These are phyloP conservation scores for Phytophthora lateralis DNA, from an alignment of 352 stramenopile species.

Conservation along the genomic window DNA sequence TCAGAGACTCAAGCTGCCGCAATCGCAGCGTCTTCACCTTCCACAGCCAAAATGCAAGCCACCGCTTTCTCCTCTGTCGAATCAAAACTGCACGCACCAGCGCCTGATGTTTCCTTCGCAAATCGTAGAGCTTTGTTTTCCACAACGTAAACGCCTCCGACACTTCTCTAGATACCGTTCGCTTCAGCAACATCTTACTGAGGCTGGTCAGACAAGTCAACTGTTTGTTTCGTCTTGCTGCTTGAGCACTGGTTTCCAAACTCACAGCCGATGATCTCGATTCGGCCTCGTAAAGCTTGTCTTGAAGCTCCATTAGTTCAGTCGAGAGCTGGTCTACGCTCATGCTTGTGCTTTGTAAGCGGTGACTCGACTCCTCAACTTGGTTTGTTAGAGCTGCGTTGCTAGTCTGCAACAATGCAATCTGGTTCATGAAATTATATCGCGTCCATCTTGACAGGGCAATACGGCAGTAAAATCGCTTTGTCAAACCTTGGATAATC, in stretches of 20 bases:
- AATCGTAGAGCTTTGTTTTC: constrained; percentile 15
- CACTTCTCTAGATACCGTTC: constrained; percentile 19
- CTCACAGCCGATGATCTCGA: constrained; percentile 7
- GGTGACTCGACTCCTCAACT: constrained; percentile 14
- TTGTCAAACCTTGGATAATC: constrained; percentile 8
- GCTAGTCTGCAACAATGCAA: constrained; percentile 4
- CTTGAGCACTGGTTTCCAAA: constrained; percentile 2
- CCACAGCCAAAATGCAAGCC: constrained; percentile 34
- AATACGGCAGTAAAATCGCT: constrained; percentile 20
- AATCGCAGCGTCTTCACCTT: constrained; percentile 28
- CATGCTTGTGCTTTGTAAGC: constrained; percentile 14
- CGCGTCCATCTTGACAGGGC: constrained; percentile 35
- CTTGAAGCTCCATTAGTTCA: constrained; percentile 19
- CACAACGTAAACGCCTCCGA: constrained; percentile 30
- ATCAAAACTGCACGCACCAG: constrained; percentile 25
- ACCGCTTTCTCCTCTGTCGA: constrained; percentile 17
- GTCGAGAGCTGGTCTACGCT: constrained; percentile 21
- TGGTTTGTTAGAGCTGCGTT: constrained; percentile 16
- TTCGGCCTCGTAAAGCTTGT: constrained; percentile 23
- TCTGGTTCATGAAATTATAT: constrained; percentile 24
- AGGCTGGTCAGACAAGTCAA: constrained; percentile 9
- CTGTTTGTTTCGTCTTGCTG: constrained; percentile 1
- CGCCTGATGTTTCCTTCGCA: constrained; percentile 7
- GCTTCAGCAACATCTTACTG: constrained; percentile 24
- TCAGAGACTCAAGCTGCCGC: constrained; percentile 16